Conservation (phyloP, 78 protist species). For the Dictyostelium capitatum region DNA sequence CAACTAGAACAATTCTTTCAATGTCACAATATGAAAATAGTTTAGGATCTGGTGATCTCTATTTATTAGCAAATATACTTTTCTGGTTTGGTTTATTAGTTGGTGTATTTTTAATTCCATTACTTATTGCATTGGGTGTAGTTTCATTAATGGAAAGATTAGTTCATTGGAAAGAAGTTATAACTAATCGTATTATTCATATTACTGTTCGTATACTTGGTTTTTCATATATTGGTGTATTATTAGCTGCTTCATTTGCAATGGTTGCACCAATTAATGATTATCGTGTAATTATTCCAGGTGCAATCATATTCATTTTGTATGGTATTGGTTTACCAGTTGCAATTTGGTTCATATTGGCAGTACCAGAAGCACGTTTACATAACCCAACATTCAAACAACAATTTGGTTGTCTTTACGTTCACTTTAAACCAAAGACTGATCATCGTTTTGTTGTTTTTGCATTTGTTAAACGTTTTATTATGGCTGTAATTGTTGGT, state of each 20-base stretch:
- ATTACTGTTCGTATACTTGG: constrained; percentile 32
- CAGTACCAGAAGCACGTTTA: constrained; percentile 71
- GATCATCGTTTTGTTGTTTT: constrained; percentile 74
- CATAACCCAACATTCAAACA: constrained; percentile 78
- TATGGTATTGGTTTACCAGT: constrained; percentile 76
- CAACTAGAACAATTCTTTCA: constrained; percentile 13
- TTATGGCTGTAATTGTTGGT: constrained; percentile 74
- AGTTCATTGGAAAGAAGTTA: constrained; percentile 72
- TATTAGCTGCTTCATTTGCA: constrained; percentile 40
- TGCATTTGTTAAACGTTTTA: constrained; percentile 61
- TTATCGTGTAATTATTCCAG: constrained; percentile 62
- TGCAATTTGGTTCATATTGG: constrained; percentile 41
- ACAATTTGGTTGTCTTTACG: constrained; percentile 74
- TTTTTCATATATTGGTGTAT: constrained; percentile 54
- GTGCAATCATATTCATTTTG: constrained; percentile 57
- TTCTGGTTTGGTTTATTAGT: constrained; percentile 59
- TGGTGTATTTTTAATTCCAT: constrained; percentile 64
- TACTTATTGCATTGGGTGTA: not conserved
- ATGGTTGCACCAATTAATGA: constrained; percentile 27
- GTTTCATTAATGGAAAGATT: constrained; percentile 25
- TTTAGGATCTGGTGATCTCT: constrained; percentile 32
- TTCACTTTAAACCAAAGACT: constrained; percentile 77
- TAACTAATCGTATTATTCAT: constrained; percentile 52
- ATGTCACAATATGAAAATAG: constrained; percentile 62
- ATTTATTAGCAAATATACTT: constrained; percentile 67